phyloP scores from a whole-genome alignment of 1,284 basidiomycete genomes.

The Ganoderma sp. region DNA sequence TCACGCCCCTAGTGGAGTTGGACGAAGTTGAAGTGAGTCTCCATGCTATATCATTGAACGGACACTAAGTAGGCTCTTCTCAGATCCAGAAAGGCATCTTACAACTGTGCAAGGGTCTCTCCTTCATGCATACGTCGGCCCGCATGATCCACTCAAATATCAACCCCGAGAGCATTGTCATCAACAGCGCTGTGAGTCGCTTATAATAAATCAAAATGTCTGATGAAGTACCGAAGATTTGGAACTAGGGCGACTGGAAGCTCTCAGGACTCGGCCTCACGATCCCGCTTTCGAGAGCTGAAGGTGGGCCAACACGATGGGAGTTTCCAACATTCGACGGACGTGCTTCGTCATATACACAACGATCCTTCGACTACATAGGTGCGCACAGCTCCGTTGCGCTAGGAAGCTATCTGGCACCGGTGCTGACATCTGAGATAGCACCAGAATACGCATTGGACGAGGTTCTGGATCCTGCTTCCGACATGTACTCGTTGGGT shows the following conservation, averaged over 20 bases:
- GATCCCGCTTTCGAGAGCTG: slow-evolving; percentile 74
- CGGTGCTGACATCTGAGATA: slow-evolving; percentile 40
- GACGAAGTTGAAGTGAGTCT: slow-evolving; percentile 87
- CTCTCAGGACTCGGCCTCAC: slow-evolving; percentile 89
- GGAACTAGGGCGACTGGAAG: slow-evolving; percentile 93
- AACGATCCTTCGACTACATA: slow-evolving; percentile 95
- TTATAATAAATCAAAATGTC: slow-evolving; percentile 1
- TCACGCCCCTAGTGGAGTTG: slow-evolving; percentile 67
- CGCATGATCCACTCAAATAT: slow-evolving; percentile 93
- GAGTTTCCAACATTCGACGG: slow-evolving; percentile 90
- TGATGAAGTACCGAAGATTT: not conserved
- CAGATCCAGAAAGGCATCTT: slow-evolving; percentile 97
- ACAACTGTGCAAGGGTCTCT: slow-evolving; percentile 91
- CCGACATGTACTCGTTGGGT: slow-evolving; percentile 95
- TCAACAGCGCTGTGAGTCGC: slow-evolving; percentile 82
- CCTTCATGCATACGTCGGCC: slow-evolving; percentile 92
- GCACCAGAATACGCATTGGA: slow-evolving; percentile 96
- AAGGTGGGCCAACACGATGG: slow-evolving; percentile 82
- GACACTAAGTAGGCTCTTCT: slow-evolving; percentile 4
- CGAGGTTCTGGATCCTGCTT: slow-evolving; percentile 83
- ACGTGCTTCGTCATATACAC: slow-evolving; percentile 80
- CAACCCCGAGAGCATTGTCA: slow-evolving; percentile 82
- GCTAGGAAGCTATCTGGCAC: not conserved
- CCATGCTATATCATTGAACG: not conserved
- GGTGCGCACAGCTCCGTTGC: slow-evolving; percentile 54